phyloP scores from a whole-genome alignment of 352 stramenopile species.

The Globisporangium spinosum region DNA sequence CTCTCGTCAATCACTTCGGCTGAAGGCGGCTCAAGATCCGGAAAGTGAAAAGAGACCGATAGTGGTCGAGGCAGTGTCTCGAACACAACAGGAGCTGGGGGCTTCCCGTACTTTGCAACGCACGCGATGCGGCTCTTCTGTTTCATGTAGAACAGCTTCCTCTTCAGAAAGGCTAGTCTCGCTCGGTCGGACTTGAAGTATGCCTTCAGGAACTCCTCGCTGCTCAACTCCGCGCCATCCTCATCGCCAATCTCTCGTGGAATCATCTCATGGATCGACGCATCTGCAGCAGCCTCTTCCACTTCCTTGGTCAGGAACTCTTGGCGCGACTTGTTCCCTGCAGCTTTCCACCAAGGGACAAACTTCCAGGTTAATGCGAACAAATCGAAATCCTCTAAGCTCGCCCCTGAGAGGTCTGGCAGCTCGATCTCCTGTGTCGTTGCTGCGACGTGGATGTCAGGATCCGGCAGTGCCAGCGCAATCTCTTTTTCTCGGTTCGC shows the following conservation, averaged over 20 bases:
- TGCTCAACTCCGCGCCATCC: conserved; percentile 4
- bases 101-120: conserved; percentile 42
- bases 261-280: conserved; percentile 34
- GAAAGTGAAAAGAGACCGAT: conserved; percentile 30
- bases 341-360: conserved; percentile 50
- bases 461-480: conserved; percentile 47
- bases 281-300: conserved; percentile 37
- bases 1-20: conserved; percentile 11
- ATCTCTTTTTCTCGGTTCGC: conserved; percentile 48
- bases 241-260: conserved; percentile 22
- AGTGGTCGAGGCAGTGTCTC: conserved; percentile 36
- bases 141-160: conserved; percentile 45
- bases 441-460: conserved; percentile 53
- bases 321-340: conserved; percentile 43
- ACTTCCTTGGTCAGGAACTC: conserved; percentile 52
- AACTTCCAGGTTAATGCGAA: conserved; percentile 46
- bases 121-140: conserved; percentile 34
- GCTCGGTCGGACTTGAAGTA: conserved; percentile 46
- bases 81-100: conserved; percentile 40
- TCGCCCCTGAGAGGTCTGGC: conserved; percentile 37
- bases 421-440: conserved; percentile 55
- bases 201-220: conserved; percentile 33
- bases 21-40: conserved; percentile 4
- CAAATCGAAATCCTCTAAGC: conserved; percentile 42
- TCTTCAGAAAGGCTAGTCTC: conserved; percentile 45